Conservation (phyloP, 2,329 filamentous ascomycete genomes). For the Fusarium avenaceum region DNA sequence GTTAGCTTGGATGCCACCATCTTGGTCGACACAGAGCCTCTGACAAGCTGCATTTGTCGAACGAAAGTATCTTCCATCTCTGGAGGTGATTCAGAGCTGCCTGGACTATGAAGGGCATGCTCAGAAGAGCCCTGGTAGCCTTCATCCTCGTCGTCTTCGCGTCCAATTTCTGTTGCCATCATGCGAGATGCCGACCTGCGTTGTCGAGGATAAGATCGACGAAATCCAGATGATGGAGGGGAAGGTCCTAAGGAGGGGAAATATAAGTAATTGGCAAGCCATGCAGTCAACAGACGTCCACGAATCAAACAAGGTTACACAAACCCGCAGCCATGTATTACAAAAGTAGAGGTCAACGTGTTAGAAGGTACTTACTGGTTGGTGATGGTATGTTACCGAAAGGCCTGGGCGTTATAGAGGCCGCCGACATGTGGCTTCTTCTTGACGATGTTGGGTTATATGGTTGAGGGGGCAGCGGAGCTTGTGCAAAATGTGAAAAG, state of each 20-base stretch:
- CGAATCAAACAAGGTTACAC: slow-evolving; percentile 12
- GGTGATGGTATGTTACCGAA: slow-evolving; percentile 42
- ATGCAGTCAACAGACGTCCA: not conserved
- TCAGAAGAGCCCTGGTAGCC: slow-evolving; percentile 33
- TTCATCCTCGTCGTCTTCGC: slow-evolving; percentile 43
- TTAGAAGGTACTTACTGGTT: slow-evolving; percentile 38
- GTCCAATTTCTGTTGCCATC: slow-evolving; percentile 40
- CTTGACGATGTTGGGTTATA: slow-evolving; percentile 34
- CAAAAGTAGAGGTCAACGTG: slow-evolving; percentile 1
- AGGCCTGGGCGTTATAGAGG: slow-evolving; percentile 35
- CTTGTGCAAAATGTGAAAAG: slow-evolving; percentile 28
- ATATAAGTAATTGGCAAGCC: slow-evolving; percentile 21
- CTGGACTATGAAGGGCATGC: slow-evolving; percentile 20
- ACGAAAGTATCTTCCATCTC: slow-evolving; percentile 53
- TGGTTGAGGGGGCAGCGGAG: slow-evolving; percentile 37
- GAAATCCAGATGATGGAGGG: slow-evolving; percentile 45
- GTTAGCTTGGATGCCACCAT: slow-evolving; percentile 63
- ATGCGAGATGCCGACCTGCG: slow-evolving; percentile 49
- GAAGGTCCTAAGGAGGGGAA: slow-evolving; percentile 33
- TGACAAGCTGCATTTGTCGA: slow-evolving; percentile 61
- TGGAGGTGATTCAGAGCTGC: slow-evolving; percentile 22
- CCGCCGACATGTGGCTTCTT: slow-evolving; percentile 32
- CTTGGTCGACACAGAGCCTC: slow-evolving; percentile 60
- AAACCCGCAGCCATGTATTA: slow-evolving; percentile 13
- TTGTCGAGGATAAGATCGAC: slow-evolving; percentile 46